A percentile compares a stretch with the other conserved stretches of the same genome.
phyloP scores from a whole-genome alignment of 169 alveolate species.

The Cryptosporidium meleagridis region DNA sequence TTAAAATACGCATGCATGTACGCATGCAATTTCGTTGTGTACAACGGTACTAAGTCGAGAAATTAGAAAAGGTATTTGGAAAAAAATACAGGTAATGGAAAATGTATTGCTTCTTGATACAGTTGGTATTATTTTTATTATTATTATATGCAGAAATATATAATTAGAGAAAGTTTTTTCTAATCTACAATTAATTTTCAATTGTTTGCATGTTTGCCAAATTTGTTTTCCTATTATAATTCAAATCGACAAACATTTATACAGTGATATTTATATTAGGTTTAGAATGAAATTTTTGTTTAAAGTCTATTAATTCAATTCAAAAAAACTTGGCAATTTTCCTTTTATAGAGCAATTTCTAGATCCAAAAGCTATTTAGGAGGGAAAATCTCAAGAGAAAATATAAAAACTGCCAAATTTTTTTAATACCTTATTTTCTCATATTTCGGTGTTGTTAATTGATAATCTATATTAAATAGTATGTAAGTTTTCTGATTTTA shows the following conservation, averaged over 20 bases:
- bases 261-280: no score
- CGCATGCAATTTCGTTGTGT: neutral
- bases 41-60: neutral
- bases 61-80: neutral
- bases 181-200: neutral
- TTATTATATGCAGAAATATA: neutral
- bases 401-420: neutral
- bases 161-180: neutral
- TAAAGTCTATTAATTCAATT: neutral
- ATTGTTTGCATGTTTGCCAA: neutral
- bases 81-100: slow-evolving; percentile 1
- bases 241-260: no score
- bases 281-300: neutral
- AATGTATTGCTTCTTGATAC: neutral
- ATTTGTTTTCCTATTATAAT: no score
- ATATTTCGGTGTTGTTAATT: neutral
- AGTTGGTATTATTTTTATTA: neutral
- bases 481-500: neutral
- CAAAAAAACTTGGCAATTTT: neutral
- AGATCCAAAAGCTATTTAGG: neutral
- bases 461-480: no score
- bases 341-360: neutral
- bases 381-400: neutral
- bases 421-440: neutral
- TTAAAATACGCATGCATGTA: neutral